A percentile compares a stretch with the other conserved stretches of the same genome.
phyloP scores from a whole-genome alignment of 1,139 yeast genomes.

The Scheffersomyces cryptocercus region DNA sequence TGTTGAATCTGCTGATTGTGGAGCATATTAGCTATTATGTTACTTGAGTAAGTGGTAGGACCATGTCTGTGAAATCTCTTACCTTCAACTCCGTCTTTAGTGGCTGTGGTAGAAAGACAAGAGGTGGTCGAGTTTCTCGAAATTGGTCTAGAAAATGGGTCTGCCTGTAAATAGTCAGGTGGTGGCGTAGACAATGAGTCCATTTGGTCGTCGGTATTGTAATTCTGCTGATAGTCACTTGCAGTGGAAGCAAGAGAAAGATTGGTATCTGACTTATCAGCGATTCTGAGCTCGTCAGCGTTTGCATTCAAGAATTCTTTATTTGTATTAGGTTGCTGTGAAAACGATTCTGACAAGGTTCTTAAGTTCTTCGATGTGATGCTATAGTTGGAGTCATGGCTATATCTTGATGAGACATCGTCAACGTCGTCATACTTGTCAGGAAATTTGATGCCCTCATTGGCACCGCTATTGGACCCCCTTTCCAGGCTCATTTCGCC shows the following conservation, averaged over 20 bases:
- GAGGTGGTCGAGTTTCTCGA: slow-evolving; percentile 66
- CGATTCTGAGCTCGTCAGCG: neutral
- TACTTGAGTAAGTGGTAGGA: slow-evolving; percentile 37
- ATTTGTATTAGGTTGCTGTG: slow-evolving; percentile 1
- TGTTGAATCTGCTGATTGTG: slow-evolving; percentile 20
- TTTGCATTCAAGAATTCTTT: neutral
- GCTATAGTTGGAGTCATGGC: slow-evolving; percentile 22
- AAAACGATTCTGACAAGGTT: slow-evolving; percentile 6
- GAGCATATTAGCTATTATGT: slow-evolving; percentile 34
- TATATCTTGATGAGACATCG: slow-evolving; percentile 13
- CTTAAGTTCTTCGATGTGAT: slow-evolving; percentile 24
- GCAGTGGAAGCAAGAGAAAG: slow-evolving; percentile 27
- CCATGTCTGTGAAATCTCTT: slow-evolving; percentile 48
- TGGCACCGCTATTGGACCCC: neutral
- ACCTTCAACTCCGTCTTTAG: slow-evolving; percentile 73
- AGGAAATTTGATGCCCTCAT: neutral
- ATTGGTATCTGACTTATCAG: slow-evolving; percentile 17
- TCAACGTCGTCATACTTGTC: slow-evolving; percentile 7
- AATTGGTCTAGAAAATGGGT: slow-evolving; percentile 48
- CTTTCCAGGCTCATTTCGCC: slow-evolving; percentile 2
- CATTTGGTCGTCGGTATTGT: slow-evolving; percentile 2
- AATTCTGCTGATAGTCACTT: slow-evolving; percentile 22
- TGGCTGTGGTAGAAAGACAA: slow-evolving; percentile 68
- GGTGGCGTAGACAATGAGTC: slow-evolving; percentile 7
- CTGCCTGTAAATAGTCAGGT: slow-evolving; percentile 11